Base-by-base conservation (phyloP, 805 yeast genomes). In the Tetrapisispora pingtungensis region DNA sequence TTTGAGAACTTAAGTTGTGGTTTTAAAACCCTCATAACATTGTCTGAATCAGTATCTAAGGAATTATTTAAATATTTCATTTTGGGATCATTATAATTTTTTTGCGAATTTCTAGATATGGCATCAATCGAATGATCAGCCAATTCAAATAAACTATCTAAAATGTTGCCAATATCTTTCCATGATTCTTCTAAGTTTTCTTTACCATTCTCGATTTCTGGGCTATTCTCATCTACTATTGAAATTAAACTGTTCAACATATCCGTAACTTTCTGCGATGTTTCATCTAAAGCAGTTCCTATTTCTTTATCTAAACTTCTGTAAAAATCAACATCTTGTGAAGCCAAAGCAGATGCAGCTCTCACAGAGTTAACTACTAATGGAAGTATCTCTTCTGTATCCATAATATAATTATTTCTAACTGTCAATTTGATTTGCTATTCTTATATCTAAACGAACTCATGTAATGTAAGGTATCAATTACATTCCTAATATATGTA, bases 281-380 rank as follows among this genome's bases (percentile, higher is more conserved):
- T 56, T 1, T 52, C 50, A 10, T 69, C 68, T 40, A 80, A 58
- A 13, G 69, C 57, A 0, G 56, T 49, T 8, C 70, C 62, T 13
- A 80, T 56, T 1, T 60, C 56, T 3, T 66, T 54, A 54, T 85
- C 90, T 12, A 86, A 57, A 39, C 84, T 77, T 38, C 72, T 68
- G 61, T 79, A 77, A 56, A 89, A 93, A 27, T 73, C 76, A n/a
- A 88, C 72, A 66, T 90, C 97, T 45, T 84, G 84, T 0, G 86
- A 77, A 2, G 84, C 83, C 36, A 89, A 62, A 2, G 84, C 78
- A 3, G 81, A 69, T 0, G 95, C 72, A 2, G 82, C 74, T 47
- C 94, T 69, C 33, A 84, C 76, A 3, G 80, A 67, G 10, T 73
- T 68, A 4, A 54, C 52, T 0, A 50, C 48, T 22, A 42, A 42